Conservation (phyloP, 225 moss, liverwort and hornwort species). For the Physcomitrellopsis africana region DNA sequence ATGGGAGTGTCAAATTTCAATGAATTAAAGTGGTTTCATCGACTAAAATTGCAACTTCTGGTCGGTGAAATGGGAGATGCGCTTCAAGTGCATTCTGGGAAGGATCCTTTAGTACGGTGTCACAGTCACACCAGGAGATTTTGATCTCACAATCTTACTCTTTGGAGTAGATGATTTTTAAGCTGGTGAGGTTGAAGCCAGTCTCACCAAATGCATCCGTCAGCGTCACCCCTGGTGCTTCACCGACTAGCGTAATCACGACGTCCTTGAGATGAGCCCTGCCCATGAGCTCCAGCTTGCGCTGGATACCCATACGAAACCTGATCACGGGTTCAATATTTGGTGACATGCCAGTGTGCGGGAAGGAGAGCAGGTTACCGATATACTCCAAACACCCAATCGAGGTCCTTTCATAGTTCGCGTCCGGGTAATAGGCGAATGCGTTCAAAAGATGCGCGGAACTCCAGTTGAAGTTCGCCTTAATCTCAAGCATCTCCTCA, state of each 20-base stretch:
- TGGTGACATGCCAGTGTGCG: background rate
- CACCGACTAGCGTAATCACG: background rate
- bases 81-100: too few relatives aligned
- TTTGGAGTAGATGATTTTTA: background rate
- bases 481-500: conserved; percentile 2
- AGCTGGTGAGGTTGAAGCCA: background rate
- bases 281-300: conserved; percentile 5
- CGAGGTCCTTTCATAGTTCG: background rate
- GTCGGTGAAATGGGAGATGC: too few relatives aligned
- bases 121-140: too few relatives aligned
- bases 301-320: background rate
- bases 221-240: too few relatives aligned
- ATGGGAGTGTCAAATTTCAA: too few relatives aligned
- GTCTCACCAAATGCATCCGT: background rate
- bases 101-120: too few relatives aligned
- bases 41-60: too few relatives aligned
- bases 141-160: too few relatives aligned
- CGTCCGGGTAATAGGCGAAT: background rate
- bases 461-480: background rate
- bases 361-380: background rate
- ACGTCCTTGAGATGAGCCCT: background rate
- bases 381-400: background rate
- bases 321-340: background rate
- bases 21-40: too few relatives aligned
- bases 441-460: background rate